Conservation (phyloP, 2,329 filamentous ascomycete genomes). For the Exophiala lecanii-corni region DNA sequence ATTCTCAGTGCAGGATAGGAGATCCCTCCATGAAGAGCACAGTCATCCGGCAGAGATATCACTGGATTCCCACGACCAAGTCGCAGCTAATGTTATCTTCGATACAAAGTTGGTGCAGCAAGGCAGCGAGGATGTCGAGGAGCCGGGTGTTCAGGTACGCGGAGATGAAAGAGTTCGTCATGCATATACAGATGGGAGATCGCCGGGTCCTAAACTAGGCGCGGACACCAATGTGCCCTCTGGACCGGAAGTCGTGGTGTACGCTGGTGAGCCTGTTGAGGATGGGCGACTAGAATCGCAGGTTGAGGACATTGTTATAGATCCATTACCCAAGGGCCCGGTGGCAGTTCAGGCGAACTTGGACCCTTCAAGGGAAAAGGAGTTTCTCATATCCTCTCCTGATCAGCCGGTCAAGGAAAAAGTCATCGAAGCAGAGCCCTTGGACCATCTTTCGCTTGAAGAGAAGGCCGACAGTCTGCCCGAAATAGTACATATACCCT, state of each 20-base stretch:
- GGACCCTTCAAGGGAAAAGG: conserved; percentile 6
- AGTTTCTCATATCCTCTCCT: conserved; percentile 3
- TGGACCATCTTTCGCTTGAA: conserved; percentile 13
- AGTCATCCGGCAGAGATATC: no score
- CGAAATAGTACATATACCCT: conserved; percentile 17
- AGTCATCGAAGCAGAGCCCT: conserved; percentile 5
- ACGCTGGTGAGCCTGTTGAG: conserved; percentile 4
- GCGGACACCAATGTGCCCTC: conserved; percentile 2
- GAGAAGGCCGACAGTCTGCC: conserved; percentile 17
- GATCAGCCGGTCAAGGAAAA: conserved; percentile 7
- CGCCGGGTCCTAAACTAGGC: not conserved
- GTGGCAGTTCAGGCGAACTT: conserved; percentile 12
- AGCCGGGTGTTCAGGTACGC: no score
- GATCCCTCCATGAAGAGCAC: conserved; percentile 10
- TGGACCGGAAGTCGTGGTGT: conserved; percentile 8
- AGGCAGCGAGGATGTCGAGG: no score
- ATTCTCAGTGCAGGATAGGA: conserved; percentile 3
- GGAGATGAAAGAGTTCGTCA: no score
- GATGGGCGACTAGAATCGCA: conserved; percentile 3
- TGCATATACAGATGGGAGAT: no score
- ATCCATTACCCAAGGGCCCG: conserved; percentile 8
- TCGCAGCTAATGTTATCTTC: no score
- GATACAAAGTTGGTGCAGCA: no score
- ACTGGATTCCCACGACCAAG: no score
- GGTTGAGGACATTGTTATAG: not conserved